These are phyloP conservation scores for Spencermartinsiella ligniputridi DNA, from an alignment of 1,139 yeast species.

Conservation along the genomic window DNA sequence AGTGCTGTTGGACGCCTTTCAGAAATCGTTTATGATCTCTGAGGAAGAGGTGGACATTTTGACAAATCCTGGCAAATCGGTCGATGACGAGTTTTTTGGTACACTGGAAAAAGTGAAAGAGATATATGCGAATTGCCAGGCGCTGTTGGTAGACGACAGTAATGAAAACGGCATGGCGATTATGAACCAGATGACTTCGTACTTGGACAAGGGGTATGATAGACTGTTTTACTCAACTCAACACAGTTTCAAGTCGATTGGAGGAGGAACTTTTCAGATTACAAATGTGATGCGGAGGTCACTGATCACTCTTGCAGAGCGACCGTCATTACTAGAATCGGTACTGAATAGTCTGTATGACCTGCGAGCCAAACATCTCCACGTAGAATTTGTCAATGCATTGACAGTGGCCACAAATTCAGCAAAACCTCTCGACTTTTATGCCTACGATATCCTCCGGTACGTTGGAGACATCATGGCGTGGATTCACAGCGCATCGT, in stretches of 20 bases:
- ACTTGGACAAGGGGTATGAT: conserved; percentile 49
- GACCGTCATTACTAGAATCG: conserved; percentile 35
- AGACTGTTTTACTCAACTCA: conserved; percentile 42
- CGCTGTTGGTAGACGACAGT: conserved; percentile 61
- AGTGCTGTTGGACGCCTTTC: conserved; percentile 52
- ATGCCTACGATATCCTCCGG: conserved; percentile 77
- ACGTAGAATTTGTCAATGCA: conserved; percentile 46
- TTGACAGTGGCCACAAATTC: conserved; percentile 45
- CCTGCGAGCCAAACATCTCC: conserved; percentile 29
- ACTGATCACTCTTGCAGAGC: conserved; percentile 33
- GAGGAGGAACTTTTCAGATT: conserved; percentile 24
- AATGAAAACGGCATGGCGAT: conserved; percentile 62
- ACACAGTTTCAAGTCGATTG: conserved; percentile 31
- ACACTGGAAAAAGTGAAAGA: conserved; percentile 57
- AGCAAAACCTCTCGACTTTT: conserved; percentile 53
- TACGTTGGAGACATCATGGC: conserved; percentile 88
- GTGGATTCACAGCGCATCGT: conserved; percentile 82
- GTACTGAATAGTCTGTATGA: conserved; percentile 33
- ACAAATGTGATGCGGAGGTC: conserved; percentile 27
- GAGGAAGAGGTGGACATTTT: conserved; percentile 56
- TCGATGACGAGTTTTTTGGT: conserved; percentile 53
- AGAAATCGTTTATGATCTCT: conserved; percentile 60
- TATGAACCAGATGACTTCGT: conserved; percentile 55
- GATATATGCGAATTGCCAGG: conserved; percentile 65
- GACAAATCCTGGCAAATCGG: conserved; percentile 24